phyloP scores from a whole-genome alignment of 2,329 filamentous ascomycete genomes.

The Penicillium sp. region DNA sequence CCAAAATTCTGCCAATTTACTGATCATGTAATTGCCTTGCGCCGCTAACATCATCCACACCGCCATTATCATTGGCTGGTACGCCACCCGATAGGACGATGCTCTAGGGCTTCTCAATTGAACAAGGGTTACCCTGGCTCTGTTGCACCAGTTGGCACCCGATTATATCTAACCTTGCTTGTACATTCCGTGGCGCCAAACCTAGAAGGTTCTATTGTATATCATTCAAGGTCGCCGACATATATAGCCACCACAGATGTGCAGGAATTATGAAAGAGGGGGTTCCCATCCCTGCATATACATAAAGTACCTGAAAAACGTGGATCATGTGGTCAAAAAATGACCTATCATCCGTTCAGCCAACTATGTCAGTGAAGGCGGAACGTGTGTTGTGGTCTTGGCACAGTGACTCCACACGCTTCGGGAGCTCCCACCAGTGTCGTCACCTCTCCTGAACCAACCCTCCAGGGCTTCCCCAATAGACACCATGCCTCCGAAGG shows the following conservation, averaged over 20 bases:
- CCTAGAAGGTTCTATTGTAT: background rate
- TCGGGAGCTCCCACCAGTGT: constrained; percentile 25
- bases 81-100: background rate
- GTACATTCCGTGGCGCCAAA: background rate
- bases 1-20: background rate
- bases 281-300: background rate
- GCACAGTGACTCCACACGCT: constrained; percentile 20
- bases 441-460: constrained; percentile 25
- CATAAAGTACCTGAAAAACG: background rate
- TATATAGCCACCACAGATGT: background rate
- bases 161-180: background rate
- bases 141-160: background rate
- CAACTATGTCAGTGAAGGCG: background rate
- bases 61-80: background rate
- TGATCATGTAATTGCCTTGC: background rate
- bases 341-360: background rate
- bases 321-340: background rate
- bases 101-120: background rate
- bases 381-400: constrained; percentile 16
- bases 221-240: background rate
- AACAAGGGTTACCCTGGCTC: background rate
- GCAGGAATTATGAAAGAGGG: background rate
- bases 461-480: constrained; percentile 2
- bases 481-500: constrained; percentile 38
- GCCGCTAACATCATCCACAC: background rate